Percentiles rank a stretch among this genome's conserved stretches.
Conservation (phyloP, 208 protist genomes). For the Entamoeba histolytica region DNA sequence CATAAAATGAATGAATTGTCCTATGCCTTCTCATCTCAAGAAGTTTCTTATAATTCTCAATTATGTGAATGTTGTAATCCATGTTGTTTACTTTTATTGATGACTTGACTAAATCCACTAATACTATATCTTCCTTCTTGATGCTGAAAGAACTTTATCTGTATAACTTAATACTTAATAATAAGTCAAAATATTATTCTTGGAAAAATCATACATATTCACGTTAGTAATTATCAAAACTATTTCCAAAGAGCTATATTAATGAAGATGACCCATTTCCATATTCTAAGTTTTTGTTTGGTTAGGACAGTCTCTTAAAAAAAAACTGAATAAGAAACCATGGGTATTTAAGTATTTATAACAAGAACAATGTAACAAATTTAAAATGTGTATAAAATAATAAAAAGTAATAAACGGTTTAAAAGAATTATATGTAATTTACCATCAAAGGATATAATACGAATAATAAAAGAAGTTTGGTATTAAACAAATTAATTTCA, state of each 20-base stretch:
- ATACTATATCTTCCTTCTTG: neutral
- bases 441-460: no score
- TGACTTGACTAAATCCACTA: neutral
- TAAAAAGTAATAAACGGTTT: no score
- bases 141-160: slow-evolving; percentile 17
- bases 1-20: neutral
- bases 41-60: neutral
- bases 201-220: slow-evolving; percentile 41
- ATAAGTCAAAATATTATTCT: slow-evolving; percentile 24
- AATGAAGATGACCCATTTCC: neutral
- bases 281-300: slow-evolving; percentile 1
- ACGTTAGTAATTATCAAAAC: neutral
- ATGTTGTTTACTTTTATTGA: neutral
- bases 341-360: no score
- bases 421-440: no score
- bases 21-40: neutral
- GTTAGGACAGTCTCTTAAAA: neutral
- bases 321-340: no score
- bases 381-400: no score
- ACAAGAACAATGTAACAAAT: no score
- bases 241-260: neutral
- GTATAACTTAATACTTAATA: slow-evolving; percentile 34
- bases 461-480: no score
- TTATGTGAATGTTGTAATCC: neutral
- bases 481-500: no score